A percentile compares a stretch with the other conserved stretches of the same genome.
Evolutionary conservation across 805 yeast species (phyloP).

Genomic region (Starmera caribaea): DNA sequence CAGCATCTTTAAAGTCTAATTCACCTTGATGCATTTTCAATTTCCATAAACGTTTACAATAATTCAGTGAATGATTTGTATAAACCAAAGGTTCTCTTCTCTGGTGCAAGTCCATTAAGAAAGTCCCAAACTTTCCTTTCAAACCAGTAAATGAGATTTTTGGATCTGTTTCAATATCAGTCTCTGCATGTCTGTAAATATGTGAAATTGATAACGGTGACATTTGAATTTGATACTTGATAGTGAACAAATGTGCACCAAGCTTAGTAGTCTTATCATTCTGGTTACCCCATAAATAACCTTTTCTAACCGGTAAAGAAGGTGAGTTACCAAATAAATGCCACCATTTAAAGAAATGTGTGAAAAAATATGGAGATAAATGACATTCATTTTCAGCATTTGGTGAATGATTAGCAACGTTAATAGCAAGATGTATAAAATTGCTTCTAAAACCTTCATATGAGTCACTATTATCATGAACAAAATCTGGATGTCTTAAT

Average conservation of each 20-base stretch:
- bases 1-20: conserved; percentile 59
- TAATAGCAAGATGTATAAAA: conserved; percentile 47
- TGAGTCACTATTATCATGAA: conserved; percentile 46
- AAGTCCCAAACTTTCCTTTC: conserved; percentile 41
- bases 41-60: conserved; percentile 35
- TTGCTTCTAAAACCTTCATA: conserved; percentile 52
- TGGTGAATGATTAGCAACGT: conserved; percentile 28
- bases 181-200: conserved; percentile 50
- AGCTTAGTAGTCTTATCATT: conserved; percentile 42
- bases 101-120: conserved; percentile 57
- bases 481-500: conserved; percentile 46
- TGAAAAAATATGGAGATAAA: conserved; percentile 58
- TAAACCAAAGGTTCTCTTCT: conserved; percentile 30
- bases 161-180: conserved; percentile 27
- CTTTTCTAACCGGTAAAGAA: conserved; percentile 69
- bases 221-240: conserved; percentile 62
- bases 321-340: conserved; percentile 61
- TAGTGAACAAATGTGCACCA: conserved; percentile 60
- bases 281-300: conserved; percentile 49
- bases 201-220: conserved; percentile 66
- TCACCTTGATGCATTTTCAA: conserved; percentile 61
- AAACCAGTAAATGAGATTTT: conserved; percentile 48
- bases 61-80: conserved; percentile 33
- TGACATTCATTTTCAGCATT: conserved; percentile 41
- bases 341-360: conserved; percentile 80